phyloP scores from a whole-genome alignment of 139 green algal genomes.

The Chlorella sp. region DNA sequence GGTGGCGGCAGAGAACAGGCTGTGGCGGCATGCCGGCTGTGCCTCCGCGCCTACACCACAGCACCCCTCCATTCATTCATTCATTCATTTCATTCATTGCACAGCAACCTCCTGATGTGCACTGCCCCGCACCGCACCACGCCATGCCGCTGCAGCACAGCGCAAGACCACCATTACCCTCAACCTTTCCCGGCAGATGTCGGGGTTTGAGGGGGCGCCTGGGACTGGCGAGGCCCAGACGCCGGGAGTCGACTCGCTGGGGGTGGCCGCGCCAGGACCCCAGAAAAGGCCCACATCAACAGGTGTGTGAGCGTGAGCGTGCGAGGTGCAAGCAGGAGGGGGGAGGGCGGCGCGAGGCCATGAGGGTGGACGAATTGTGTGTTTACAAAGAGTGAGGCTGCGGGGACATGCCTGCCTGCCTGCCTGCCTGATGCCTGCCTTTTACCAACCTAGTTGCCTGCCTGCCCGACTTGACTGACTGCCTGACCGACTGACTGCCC shows the following conservation, averaged over 20 bases:
- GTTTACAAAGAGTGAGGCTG: no score
- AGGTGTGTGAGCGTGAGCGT: neutral
- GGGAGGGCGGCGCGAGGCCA: neutral
- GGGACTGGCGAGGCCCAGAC: neutral
- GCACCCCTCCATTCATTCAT: neutral
- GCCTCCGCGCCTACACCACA: neutral
- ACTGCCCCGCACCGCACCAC: neutral
- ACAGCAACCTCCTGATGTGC: neutral
- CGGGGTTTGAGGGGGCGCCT: constrained; percentile 10
- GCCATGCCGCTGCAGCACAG: neutral
- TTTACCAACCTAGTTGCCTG: no score
- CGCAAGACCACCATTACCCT: constrained; percentile 46
- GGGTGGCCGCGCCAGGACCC: neutral
- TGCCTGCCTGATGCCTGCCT: no score
- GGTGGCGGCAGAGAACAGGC: neutral
- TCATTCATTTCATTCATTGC: no score
- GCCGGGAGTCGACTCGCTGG: constrained; percentile 2
- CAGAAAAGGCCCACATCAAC: constrained; percentile 1
- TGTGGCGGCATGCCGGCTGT: neutral
- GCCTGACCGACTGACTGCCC: no score
- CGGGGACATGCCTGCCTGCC: no score
- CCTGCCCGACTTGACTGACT: no score
- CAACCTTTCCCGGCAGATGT: constrained; percentile 31
- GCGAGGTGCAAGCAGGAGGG: neutral
- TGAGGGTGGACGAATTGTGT: no score